These are phyloP conservation scores for Fusarium solani-melongenae DNA, from an alignment of 2,329 filamentous ascomycete genomes.

Conservation along the genomic window DNA sequence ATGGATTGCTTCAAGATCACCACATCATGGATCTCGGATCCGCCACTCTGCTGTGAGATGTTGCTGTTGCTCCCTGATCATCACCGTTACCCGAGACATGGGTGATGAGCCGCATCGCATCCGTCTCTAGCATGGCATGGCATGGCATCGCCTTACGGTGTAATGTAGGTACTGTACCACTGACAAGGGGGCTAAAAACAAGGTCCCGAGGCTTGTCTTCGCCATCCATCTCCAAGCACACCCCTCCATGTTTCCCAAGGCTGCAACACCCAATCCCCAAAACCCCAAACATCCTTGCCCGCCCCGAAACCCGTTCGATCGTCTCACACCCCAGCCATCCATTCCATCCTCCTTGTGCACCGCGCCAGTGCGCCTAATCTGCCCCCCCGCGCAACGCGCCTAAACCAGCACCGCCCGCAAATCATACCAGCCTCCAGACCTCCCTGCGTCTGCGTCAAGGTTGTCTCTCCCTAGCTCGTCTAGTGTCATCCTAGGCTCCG, in stretches of 20 bases:
- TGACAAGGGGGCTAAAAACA: background rate
- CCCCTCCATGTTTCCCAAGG: background rate
- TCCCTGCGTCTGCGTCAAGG: constrained; percentile 27
- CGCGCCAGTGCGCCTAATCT: constrained; percentile 41
- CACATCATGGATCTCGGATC: constrained; percentile 5
- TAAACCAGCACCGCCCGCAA: constrained; percentile 34
- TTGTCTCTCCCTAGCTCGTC: background rate
- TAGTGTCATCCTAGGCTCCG: background rate
- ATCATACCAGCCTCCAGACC: constrained; percentile 31
- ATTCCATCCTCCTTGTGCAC: constrained; percentile 12
- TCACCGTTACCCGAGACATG: constrained; percentile 15
- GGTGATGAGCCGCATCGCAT: constrained; percentile 1
- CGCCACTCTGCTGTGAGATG: background rate
- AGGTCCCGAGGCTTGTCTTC: background rate
- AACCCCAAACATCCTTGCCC: constrained; percentile 4
- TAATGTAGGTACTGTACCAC: background rate
- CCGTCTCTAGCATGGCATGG: background rate
- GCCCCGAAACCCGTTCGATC: constrained; percentile 16
- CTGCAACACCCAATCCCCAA: constrained; percentile 1
- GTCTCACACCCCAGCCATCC: constrained; percentile 19
- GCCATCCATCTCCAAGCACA: background rate
- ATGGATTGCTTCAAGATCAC: background rate
- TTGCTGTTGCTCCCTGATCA: constrained; percentile 14
- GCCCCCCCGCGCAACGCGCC: constrained; percentile 22
- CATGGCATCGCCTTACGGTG: background rate